Conservation (phyloP, 108 stramenopile species). For the Aurantiochytrium sp. region DNA sequence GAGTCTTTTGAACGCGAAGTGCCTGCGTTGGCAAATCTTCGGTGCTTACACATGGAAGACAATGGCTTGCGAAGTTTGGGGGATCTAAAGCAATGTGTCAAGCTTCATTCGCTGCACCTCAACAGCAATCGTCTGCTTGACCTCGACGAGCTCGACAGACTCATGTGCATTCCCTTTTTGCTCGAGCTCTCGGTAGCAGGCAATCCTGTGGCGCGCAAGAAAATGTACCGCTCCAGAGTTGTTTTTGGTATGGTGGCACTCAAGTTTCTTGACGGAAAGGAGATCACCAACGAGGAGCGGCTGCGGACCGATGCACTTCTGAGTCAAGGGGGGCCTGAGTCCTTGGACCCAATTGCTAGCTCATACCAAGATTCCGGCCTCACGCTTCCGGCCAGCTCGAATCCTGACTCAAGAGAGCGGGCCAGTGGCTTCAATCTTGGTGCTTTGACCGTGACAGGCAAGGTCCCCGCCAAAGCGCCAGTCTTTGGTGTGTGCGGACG, state of each 20-base stretch:
- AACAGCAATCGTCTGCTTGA: constrained; percentile 13
- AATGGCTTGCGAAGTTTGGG: constrained; percentile 27
- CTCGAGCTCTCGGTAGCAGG: background rate
- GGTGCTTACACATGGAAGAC: constrained; percentile 31
- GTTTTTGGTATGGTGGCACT: background rate
- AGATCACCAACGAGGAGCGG: constrained; percentile 20
- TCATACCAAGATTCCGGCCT: background rate
- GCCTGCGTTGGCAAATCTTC: constrained; percentile 22
- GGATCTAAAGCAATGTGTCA: background rate
- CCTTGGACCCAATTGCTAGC: background rate
- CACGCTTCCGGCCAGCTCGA: background rate
- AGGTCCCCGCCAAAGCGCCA: background rate
- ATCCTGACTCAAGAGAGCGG: background rate
- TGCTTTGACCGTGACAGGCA: background rate
- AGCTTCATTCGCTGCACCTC: constrained; percentile 3
- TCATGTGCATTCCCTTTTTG: background rate
- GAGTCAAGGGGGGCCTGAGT: background rate
- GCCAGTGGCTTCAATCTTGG: background rate
- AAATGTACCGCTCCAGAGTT: constrained; percentile 1
- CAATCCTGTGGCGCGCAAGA: constrained; percentile 27
- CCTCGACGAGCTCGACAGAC: constrained; percentile 21
- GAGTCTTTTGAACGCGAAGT: background rate
- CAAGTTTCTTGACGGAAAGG: constrained; percentile 13
- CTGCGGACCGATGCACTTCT: background rate
- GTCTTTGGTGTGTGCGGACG: background rate